Percentiles rank a stretch among this genome's conserved stretches.
These are phyloP conservation scores for Teratosphaeria epicoccoides DNA, from an alignment of 2,329 filamentous ascomycete genomes.

Conservation along the genomic window DNA sequence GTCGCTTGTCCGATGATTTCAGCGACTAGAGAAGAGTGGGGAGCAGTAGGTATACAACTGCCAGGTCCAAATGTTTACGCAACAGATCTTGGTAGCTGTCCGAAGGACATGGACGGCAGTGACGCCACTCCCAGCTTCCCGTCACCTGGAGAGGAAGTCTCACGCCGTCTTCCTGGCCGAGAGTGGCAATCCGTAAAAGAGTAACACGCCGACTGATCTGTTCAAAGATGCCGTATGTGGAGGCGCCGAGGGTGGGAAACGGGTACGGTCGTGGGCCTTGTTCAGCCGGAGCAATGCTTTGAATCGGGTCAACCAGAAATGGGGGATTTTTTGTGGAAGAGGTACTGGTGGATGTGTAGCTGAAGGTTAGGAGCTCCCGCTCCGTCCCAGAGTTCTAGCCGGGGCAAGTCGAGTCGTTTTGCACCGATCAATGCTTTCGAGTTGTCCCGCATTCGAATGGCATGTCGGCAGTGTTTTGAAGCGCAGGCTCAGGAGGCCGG, in stretches of 20 bases:
- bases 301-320: background rate
- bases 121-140: background rate
- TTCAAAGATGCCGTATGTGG: background rate
- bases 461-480: background rate
- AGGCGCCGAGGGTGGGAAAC: background rate
- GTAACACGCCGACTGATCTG: background rate
- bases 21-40: background rate
- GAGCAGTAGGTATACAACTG: background rate
- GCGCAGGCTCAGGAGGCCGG: background rate
- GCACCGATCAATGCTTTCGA: background rate
- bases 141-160: background rate
- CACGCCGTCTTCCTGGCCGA: background rate
- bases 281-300: background rate
- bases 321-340: background rate
- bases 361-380: slow-evolving; percentile 4
- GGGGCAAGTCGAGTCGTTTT: background rate
- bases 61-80: background rate
- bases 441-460: background rate
- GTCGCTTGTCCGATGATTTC: background rate
- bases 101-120: background rate
- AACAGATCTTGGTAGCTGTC: background rate
- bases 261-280: background rate
- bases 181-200: background rate
- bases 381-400: slow-evolving; percentile 1
- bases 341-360: background rate